A percentile compares a stretch with the other conserved stretches of the same genome.
phyloP scores from a whole-genome alignment of 345 rosid genomes.

The Isatis tinctoria region DNA sequence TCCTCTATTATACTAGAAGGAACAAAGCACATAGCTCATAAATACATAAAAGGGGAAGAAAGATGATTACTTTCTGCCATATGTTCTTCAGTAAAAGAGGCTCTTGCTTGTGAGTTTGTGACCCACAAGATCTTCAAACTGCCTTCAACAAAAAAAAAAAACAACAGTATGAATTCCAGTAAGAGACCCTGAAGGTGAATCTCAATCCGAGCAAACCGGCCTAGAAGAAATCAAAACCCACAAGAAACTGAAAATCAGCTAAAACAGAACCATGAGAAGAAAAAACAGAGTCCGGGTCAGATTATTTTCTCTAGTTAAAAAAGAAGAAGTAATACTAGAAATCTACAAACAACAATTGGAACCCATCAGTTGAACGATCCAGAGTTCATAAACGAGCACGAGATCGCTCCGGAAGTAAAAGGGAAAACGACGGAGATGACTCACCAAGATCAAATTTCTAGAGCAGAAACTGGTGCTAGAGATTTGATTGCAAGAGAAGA shows the following conservation, averaged over 20 bases:
- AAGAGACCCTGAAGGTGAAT: not conserved
- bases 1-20: not conserved
- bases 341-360: not conserved
- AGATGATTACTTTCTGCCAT: slow-evolving; percentile 34
- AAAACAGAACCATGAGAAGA: not conserved
- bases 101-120: not conserved
- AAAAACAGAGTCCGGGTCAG: not conserved
- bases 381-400: not conserved
- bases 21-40: not conserved
- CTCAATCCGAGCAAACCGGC: not conserved
- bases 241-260: not conserved
- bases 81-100: not conserved
- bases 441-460: not conserved
- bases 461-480: not conserved
- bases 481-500: not conserved
- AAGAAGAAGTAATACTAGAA: not conserved
- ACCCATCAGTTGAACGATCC: not conserved
- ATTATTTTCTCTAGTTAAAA: not conserved
- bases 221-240: not conserved
- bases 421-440: not conserved
- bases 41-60: not conserved
- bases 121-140: slow-evolving; percentile 11
- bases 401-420: not conserved
- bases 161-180: not conserved
- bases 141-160: not conserved